These are phyloP conservation scores for Penicillium fimorum DNA, from an alignment of 495 filamentous ascomycete genomes.

Conservation along the genomic window DNA sequence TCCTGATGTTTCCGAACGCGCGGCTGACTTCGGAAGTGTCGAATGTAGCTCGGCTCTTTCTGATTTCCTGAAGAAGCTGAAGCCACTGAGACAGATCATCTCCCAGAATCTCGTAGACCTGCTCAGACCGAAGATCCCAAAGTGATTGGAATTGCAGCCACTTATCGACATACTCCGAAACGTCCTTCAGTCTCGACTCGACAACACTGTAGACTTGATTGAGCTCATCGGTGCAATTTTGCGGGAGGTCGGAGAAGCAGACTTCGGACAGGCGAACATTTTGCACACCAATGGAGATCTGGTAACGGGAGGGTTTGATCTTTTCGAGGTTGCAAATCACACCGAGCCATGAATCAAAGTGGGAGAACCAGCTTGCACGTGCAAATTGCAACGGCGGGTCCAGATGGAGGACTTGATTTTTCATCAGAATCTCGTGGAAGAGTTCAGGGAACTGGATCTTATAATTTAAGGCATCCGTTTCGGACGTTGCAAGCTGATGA, in stretches of 20 bases:
- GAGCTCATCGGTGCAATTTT: constrained; percentile 72
- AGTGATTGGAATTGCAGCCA: constrained; percentile 99
- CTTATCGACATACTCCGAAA: constrained; percentile 84
- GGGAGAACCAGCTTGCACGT: constrained; percentile 87
- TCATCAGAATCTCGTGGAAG: constrained; percentile 90
- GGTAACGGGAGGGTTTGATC: constrained; percentile 91
- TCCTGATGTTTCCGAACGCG: constrained; percentile 86
- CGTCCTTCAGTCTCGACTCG: constrained; percentile 71
- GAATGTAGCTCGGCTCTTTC: constrained; percentile 89
- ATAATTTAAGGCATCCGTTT: constrained; percentile 51
- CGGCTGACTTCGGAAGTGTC: constrained; percentile 91
- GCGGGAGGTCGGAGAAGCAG: constrained; percentile 84
- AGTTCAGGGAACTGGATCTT: constrained; percentile 55
- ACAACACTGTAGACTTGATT: constrained; percentile 74
- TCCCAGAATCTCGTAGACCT: constrained; percentile 88
- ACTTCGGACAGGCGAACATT: constrained; percentile 59
- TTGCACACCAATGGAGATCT: constrained; percentile 72
- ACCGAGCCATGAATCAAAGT: constrained; percentile 90
- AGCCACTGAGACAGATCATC: constrained; percentile 91
- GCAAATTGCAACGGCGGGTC: constrained; percentile 91
- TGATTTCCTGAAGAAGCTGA: constrained; percentile 89
- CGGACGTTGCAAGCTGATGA: constrained; percentile 31
- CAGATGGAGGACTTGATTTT: constrained; percentile 92
- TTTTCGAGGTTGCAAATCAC: constrained; percentile 88
- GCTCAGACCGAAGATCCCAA: constrained; percentile 94